Percentiles rank a stretch among this genome's conserved stretches.
Evolutionary conservation across 2,329 filamentous ascomycete genomes (phyloP).

Genomic region (Phialophora tarda): DNA sequence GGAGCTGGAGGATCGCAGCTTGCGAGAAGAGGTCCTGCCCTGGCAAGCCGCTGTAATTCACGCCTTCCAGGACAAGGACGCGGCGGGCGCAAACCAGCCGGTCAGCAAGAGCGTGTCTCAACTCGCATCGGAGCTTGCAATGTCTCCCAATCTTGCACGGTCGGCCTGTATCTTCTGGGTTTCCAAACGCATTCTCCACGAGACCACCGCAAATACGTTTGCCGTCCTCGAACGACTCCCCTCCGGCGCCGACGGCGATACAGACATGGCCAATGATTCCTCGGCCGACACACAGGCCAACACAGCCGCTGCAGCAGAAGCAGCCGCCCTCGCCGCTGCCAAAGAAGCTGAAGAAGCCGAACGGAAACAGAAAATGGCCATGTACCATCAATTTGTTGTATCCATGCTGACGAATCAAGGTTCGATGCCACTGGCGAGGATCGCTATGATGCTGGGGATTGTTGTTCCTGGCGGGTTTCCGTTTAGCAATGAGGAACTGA

Average conservation of each 20-base stretch:
- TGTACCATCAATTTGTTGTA: constrained; percentile 91
- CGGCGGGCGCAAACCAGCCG: constrained; percentile 42
- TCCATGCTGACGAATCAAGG: constrained; percentile 95
- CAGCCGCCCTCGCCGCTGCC: constrained; percentile 50
- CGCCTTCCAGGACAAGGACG: constrained; percentile 68
- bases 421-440: constrained; percentile 78
- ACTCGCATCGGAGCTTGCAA: constrained; percentile 57
- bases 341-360: constrained; percentile 60
- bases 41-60: constrained; percentile 89
- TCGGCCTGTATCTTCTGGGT: constrained; percentile 68
- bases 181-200: constrained; percentile 59
- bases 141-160: constrained; percentile 63
- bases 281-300: constrained; percentile 30
- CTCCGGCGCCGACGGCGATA: constrained; percentile 38
- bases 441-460: constrained; percentile 95
- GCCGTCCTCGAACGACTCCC: constrained; percentile 62
- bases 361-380: constrained; percentile 69
- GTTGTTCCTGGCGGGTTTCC: constrained; percentile 85
- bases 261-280: constrained; percentile 31
- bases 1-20: constrained; percentile 77
- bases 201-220: constrained; percentile 57
- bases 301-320: constrained; percentile 44
- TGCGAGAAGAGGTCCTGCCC: constrained; percentile 72
- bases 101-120: constrained; percentile 50
- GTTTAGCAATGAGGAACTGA: constrained; percentile 86